Evolutionary conservation across 805 yeast species (phyloP).

Genomic region (Candida incommunis): DNA sequence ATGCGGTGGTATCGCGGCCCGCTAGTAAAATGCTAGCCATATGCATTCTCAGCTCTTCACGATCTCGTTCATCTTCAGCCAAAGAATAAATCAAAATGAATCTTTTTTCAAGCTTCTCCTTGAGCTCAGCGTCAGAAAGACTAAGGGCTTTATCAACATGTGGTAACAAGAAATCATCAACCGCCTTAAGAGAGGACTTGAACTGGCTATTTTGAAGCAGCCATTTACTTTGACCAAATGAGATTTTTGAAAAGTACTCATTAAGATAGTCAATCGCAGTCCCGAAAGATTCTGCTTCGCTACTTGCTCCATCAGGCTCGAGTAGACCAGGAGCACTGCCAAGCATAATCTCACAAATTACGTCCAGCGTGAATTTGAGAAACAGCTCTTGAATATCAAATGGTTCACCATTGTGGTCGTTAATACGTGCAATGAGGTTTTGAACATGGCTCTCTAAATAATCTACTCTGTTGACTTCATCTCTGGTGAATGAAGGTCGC

Average conservation of each 20-base stretch:
- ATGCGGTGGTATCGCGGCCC: constrained; percentile 35
- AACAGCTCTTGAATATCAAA: constrained; percentile 10
- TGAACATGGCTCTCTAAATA: constrained; percentile 16
- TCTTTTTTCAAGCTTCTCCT: constrained; percentile 20
- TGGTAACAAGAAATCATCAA: constrained; percentile 23
- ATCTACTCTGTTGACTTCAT: constrained; percentile 18
- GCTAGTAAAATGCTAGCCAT: constrained; percentile 29
- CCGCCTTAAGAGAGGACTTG: constrained; percentile 17
- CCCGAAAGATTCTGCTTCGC: constrained; percentile 11
- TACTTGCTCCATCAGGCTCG: constrained; percentile 11
- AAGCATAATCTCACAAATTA: constrained; percentile 17
- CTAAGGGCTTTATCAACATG: constrained; percentile 26
- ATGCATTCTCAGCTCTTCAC: constrained; percentile 27
- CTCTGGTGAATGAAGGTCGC: constrained; percentile 22
- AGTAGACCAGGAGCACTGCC: constrained; percentile 16
- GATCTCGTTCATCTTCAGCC: constrained; percentile 28
- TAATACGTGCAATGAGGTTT: constrained; percentile 8
- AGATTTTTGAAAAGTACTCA: constrained; percentile 11
- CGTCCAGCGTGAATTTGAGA: constrained; percentile 15
- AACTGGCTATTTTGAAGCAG: constrained; percentile 17
- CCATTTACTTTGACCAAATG: constrained; percentile 11
- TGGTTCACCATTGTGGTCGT: constrained; percentile 3
- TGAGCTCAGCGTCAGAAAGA: neutral
- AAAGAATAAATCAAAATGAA: constrained; percentile 29
- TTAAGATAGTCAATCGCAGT: constrained; percentile 13